Percentiles rank a stretch among this genome's conserved stretches.
phyloP scores from a whole-genome alignment of 495 filamentous ascomycete species.

The Letharia columbiana region DNA sequence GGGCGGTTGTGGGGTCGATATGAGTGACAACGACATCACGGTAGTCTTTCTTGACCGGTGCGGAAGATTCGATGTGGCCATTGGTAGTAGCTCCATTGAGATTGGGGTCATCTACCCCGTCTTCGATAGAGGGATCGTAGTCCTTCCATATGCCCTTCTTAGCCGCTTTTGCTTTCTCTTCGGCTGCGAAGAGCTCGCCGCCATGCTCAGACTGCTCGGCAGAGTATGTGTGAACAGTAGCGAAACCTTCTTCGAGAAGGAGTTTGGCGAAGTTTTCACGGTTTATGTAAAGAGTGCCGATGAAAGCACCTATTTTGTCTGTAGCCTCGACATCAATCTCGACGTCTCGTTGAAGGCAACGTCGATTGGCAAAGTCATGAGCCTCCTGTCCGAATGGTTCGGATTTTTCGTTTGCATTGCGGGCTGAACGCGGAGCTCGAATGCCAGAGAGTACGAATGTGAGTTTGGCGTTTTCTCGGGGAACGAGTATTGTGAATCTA shows the following conservation, averaged over 20 bases:
- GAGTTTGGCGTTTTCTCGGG: constrained; percentile 86
- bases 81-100: constrained; percentile 36
- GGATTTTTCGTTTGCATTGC: constrained; percentile 66
- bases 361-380: constrained; percentile 75
- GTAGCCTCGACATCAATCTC: constrained; percentile 93
- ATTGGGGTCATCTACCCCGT: constrained; percentile 41
- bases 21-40: constrained; percentile 86
- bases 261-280: constrained; percentile 93
- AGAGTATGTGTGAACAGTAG: constrained; percentile 85
- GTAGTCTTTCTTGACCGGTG: constrained; percentile 70
- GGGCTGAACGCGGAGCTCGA: constrained; percentile 79
- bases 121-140: constrained; percentile 79
- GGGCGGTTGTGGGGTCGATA: constrained; percentile 61
- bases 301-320: constrained; percentile 95
- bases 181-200: constrained; percentile 76
- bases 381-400: constrained; percentile 97
- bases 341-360: constrained; percentile 88
- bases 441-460: constrained; percentile 94
- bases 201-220: constrained; percentile 91
- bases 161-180: constrained; percentile 77
- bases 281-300: constrained; percentile 87
- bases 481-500: constrained; percentile 85
- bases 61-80: constrained; percentile 38
- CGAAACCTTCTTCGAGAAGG: constrained; percentile 88
- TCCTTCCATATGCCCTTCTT: constrained; percentile 86